Percentiles rank a stretch among this genome's conserved stretches.
phyloP scores from a whole-genome alignment of 768 basidiomycete genomes.

The Mrakia blollopis region DNA sequence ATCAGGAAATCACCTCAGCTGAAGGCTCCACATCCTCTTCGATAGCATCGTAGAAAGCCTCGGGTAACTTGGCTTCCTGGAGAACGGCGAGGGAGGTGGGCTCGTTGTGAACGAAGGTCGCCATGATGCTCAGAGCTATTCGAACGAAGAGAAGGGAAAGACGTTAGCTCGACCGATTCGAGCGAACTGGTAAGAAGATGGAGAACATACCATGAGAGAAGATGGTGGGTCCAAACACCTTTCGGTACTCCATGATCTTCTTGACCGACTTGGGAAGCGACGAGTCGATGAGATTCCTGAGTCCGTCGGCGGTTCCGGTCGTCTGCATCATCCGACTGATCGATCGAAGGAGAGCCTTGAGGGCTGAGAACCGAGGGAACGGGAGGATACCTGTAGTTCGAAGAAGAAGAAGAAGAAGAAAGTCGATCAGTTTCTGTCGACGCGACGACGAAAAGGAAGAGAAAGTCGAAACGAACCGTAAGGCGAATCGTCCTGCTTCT shows the following conservation, averaged over 20 bases:
- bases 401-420: constrained; percentile 24
- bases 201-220: constrained; percentile 67
- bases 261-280: constrained; percentile 77
- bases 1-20: constrained; percentile 59
- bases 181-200: background rate
- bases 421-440: background rate
- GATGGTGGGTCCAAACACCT: constrained; percentile 78
- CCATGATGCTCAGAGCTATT: constrained; percentile 86
- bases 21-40: constrained; percentile 79
- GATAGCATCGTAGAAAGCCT: constrained; percentile 78
- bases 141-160: background rate
- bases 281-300: constrained; percentile 89
- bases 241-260: constrained; percentile 75
- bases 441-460: background rate
- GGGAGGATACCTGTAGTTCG: constrained; percentile 60
- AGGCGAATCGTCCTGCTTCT: constrained; percentile 46
- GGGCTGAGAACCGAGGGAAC: constrained; percentile 66
- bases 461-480: constrained; percentile 49
- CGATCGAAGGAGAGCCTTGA: constrained; percentile 85
- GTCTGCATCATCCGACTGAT: constrained; percentile 97
- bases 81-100: constrained; percentile 88
- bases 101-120: constrained; percentile 96
- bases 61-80: constrained; percentile 85
- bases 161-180: background rate
- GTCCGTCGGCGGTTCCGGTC: constrained; percentile 78